Conservation (phyloP, 352 stramenopile genomes). For the Phytophthora meadii region DNA sequence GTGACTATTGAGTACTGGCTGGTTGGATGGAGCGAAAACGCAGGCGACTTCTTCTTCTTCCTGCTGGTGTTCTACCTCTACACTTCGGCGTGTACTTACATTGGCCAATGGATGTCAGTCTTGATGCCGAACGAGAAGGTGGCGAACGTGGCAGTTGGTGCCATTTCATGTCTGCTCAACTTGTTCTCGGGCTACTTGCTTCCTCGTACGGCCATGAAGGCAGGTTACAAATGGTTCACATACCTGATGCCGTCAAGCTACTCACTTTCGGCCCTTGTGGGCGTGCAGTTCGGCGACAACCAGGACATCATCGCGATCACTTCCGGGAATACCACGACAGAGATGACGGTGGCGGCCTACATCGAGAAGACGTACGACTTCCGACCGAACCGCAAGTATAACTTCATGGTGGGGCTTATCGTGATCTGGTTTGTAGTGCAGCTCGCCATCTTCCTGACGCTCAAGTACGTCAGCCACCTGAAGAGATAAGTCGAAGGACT, state of each 20-base stretch:
- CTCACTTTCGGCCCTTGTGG: constrained; percentile 47
- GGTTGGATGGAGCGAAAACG: constrained; percentile 46
- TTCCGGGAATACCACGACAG: constrained; percentile 3
- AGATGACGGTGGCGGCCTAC: constrained; percentile 38
- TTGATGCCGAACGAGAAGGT: constrained; percentile 78
- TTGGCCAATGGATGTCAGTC: constrained; percentile 75
- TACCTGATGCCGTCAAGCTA: constrained; percentile 72
- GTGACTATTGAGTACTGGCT: constrained; percentile 69
- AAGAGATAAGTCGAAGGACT: constrained; percentile 46
- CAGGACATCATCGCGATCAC: constrained; percentile 27
- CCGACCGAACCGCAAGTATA: constrained; percentile 48
- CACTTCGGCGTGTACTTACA: constrained; percentile 65
- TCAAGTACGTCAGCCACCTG: constrained; percentile 76
- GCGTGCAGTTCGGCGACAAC: constrained; percentile 43
- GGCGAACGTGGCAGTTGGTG: constrained; percentile 71
- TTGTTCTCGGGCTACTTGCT: constrained; percentile 64
- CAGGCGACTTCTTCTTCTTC: constrained; percentile 45
- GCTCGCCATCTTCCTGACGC: constrained; percentile 61
- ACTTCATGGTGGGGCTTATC: constrained; percentile 54
- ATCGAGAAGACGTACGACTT: constrained; percentile 59
- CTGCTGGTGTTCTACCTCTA: constrained; percentile 57
- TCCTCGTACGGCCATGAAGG: constrained; percentile 49
- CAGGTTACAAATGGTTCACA: constrained; percentile 65
- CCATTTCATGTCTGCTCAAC: constrained; percentile 68
- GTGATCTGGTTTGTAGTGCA: constrained; percentile 68